Evolutionary conservation across 441 rosid species (phyloP), one percentile per base, ranked within the genome.

Genomic region (Pelargonium myrrhifolium): DNA sequence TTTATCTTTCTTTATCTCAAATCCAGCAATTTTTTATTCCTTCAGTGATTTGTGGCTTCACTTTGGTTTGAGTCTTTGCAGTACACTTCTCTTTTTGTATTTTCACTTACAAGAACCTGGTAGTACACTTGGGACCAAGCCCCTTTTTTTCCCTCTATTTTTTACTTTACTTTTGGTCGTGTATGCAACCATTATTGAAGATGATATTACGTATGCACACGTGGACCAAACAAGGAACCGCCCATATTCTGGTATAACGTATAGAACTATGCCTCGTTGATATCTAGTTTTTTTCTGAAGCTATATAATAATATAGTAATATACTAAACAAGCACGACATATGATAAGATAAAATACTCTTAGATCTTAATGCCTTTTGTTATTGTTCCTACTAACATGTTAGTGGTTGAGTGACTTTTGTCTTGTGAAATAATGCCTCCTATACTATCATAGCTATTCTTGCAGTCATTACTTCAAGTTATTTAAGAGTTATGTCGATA

Each of bases 331-430:
- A 45, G 66, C 60, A 68, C 26, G 71, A 71, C 64, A 65, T 43
- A 68, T 39, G 84, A 83, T 77, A 80, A 78, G 43, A 49, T 78
- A 72, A 22, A 69, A 66, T 73, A 80, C 71, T 64, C 53, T 10
- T 51, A 24, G 72, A 73, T 51, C 37, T 45, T 15, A n/a, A 15
- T 69, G 47, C 65, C 22, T 69, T 71, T 28, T 68, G 60, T 39
- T 22, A 31, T 21, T 5, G n/a, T n/a, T n/a, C n/a, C n/a, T n/a
- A n/a, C n/a, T n/a, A n/a, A n/a, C n/a, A n/a, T n/a, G n/a, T 14
- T 12, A 28, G 53, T 37, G 40, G 40, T 56, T 39, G 47, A 69
- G 73, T 53, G 21, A 21, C 59, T 12, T n/a, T n/a, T n/a, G n/a
- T n/a, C n/a, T n/a, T n/a, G n/a, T n/a, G n/a, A n/a, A n/a, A n/a